Percentiles rank a stretch among this genome's conserved stretches.
phyloP scores from a whole-genome alignment of 805 yeast genomes.

The Wickerhamiella sergipiensis region DNA sequence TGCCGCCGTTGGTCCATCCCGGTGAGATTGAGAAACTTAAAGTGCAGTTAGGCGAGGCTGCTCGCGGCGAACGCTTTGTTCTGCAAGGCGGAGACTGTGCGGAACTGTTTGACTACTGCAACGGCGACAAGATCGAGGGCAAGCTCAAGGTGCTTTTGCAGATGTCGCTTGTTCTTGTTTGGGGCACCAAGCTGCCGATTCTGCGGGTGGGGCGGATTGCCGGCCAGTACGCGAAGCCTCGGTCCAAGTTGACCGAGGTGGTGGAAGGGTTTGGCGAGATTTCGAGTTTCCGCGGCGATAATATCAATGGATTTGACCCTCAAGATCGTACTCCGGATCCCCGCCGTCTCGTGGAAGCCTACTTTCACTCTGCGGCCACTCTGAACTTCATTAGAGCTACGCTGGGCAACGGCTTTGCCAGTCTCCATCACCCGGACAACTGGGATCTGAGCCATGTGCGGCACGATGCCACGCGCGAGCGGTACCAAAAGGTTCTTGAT shows the following conservation, averaged over 20 bases:
- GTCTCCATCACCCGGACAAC: conserved; percentile 27
- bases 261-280: conserved; percentile 27
- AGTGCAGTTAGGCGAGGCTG: conserved; percentile 27
- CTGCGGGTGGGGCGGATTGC: conserved; percentile 32
- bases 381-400: conserved; percentile 27
- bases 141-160: conserved; percentile 30
- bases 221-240: conserved; percentile 33
- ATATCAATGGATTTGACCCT: conserved; percentile 30
- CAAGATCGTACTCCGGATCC: conserved; percentile 30
- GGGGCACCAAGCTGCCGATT: conserved; percentile 30
- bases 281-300: conserved; percentile 32
- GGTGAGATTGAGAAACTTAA: conserved; percentile 25
- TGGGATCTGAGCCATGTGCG: conserved; percentile 31
- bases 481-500: conserved; percentile 28
- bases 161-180: conserved; percentile 31
- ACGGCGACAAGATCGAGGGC: conserved; percentile 27
- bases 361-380: conserved; percentile 34
- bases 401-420: conserved; percentile 29
- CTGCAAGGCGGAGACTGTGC: conserved; percentile 35
- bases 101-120: conserved; percentile 32
- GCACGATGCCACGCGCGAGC: conserved; percentile 24
- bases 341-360: conserved; percentile 27
- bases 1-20: conserved; percentile 31
- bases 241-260: conserved; percentile 31
- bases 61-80: conserved; percentile 31